Evolutionary conservation across 139 green algal genomes (phyloP).

Genomic region (Chlorella sp.): DNA sequence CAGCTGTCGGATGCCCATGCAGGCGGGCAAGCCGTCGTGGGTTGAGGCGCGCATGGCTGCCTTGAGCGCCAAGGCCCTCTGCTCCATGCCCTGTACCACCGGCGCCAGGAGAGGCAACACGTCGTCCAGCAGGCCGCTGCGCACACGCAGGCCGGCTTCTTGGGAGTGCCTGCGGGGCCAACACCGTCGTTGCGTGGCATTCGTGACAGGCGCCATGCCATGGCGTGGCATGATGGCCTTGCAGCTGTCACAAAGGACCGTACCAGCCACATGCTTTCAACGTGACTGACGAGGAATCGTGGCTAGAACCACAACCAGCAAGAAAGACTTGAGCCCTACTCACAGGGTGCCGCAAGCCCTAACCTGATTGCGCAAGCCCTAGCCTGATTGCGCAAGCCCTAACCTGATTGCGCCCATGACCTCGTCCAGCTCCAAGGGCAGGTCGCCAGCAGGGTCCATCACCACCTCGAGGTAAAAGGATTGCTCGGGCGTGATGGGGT

Average conservation of each 20-base stretch:
- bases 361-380: too few relatives aligned
- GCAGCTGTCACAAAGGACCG: too few relatives aligned
- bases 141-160: not conserved
- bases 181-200: too few relatives aligned
- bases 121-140: not conserved
- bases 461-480: not conserved
- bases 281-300: too few relatives aligned
- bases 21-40: not conserved
- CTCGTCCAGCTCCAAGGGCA: not conserved
- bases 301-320: too few relatives aligned
- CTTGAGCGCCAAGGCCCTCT: not conserved
- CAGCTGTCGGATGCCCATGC: not conserved
- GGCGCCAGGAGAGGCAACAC: not conserved
- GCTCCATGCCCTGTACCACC: not conserved
- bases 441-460: not conserved
- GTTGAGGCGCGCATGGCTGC: not conserved
- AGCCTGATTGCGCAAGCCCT: too few relatives aligned
- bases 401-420: not conserved
- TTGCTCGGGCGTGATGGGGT: not conserved
- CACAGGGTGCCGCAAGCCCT: too few relatives aligned
- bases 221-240: too few relatives aligned
- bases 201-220: too few relatives aligned
- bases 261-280: too few relatives aligned
- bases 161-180: not conserved
- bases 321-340: too few relatives aligned